Evolutionary conservation across 768 basidiomycete species (phyloP).

Genomic region (Mycena rebaudengoi): DNA sequence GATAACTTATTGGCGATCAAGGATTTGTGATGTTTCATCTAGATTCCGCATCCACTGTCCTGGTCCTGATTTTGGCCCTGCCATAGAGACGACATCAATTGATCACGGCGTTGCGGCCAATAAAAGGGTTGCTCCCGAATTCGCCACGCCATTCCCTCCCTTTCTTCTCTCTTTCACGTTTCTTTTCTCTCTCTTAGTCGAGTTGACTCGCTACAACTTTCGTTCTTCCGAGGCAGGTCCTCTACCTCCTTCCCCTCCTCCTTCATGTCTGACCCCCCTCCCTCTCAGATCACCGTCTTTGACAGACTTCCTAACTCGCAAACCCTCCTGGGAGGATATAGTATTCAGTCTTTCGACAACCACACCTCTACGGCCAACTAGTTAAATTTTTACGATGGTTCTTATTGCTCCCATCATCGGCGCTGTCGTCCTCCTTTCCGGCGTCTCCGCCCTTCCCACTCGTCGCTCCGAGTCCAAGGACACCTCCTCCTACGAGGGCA

Average conservation of each 20-base stretch:
- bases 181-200: conserved; percentile 57
- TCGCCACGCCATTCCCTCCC: conserved; percentile 28
- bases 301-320: conserved; percentile 65
- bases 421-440: conserved; percentile 61
- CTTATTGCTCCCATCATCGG: conserved; percentile 62
- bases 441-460: conserved; percentile 54
- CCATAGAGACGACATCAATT: conserved; percentile 8
- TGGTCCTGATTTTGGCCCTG: conserved; percentile 15
- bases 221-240: conserved; percentile 59
- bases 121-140: conserved; percentile 25
- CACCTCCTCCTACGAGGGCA: conserved; percentile 25
- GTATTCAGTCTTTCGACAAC: conserved; percentile 52
- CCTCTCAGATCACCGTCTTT: conserved; percentile 72
- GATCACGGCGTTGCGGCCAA: conserved; percentile 27
- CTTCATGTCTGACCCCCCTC: conserved; percentile 12
- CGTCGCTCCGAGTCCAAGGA: conserved; percentile 22
- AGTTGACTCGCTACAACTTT: conserved; percentile 68
- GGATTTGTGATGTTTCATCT: not conserved
- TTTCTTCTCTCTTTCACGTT: conserved; percentile 38
- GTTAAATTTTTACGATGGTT: conserved; percentile 64
- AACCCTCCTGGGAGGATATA: conserved; percentile 71
- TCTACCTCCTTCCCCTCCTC: not conserved
- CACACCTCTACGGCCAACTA: conserved; percentile 58
- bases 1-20: not conserved
- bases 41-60: not conserved